A percentile compares a stretch with the other conserved stretches of the same genome.
phyloP scores from a whole-genome alignment of 2,329 filamentous ascomycete genomes.

The Pseudomassariella vexata region DNA sequence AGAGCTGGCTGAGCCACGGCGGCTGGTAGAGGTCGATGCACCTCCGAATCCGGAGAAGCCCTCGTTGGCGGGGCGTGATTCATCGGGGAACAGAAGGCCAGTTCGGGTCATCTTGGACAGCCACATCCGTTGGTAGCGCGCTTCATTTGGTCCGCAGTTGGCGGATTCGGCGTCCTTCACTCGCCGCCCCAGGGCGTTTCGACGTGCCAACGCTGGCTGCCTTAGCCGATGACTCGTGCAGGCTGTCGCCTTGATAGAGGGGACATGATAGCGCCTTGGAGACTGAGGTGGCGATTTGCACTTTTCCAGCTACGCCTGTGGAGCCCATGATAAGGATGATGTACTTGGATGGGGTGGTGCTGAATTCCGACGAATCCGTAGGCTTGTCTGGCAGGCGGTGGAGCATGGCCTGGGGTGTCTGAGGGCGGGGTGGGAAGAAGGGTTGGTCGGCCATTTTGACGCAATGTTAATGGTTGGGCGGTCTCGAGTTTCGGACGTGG shows the following conservation, averaged over 20 bases:
- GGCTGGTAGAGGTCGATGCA: constrained; percentile 17
- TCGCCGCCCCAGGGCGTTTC: not conserved
- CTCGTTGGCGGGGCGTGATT: constrained; percentile 21
- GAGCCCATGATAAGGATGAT: constrained; percentile 21
- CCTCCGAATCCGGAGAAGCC: constrained; percentile 25
- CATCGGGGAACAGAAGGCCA: constrained; percentile 23
- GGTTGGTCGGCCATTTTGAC: too few species aligned
- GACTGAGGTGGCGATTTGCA: constrained; percentile 20
- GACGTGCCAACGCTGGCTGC: constrained; percentile 16
- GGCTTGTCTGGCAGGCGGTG: constrained; percentile 19
- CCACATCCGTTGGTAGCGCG: constrained; percentile 25
- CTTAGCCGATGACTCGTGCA: constrained; percentile 23
- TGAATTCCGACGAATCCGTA: constrained; percentile 2
- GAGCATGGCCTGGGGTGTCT: constrained; percentile 16
- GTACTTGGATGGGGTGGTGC: constrained; percentile 15
- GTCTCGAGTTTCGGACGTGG: too few species aligned
- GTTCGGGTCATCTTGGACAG: constrained; percentile 25
- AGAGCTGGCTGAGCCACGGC: constrained; percentile 17
- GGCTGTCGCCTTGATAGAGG: constrained; percentile 21
- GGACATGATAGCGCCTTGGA: constrained; percentile 19
- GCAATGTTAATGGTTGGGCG: too few species aligned
- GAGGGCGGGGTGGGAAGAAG: constrained; percentile 11
- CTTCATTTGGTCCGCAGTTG: constrained; percentile 12
- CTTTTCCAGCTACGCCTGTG: constrained; percentile 20
- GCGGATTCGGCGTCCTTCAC: not conserved